These are phyloP conservation scores for Mycena sp. DNA, from an alignment of 1,284 basidiomycete species.

Conservation along the genomic window DNA sequence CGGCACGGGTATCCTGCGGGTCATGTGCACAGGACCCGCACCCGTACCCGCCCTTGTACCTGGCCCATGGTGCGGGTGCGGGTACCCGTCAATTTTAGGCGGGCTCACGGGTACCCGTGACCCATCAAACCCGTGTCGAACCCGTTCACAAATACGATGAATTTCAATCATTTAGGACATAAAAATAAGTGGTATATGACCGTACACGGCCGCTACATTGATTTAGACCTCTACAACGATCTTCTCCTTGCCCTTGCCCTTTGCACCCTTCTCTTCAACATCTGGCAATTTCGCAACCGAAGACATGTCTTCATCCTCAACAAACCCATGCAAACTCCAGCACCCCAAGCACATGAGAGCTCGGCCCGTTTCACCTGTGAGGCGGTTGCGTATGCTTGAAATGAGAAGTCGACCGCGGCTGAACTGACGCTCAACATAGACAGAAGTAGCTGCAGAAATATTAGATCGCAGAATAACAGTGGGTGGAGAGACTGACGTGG, in stretches of 20 bases:
- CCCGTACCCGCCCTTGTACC: not conserved
- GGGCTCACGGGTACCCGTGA: not conserved
- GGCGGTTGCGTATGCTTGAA: slow-evolving; percentile 22
- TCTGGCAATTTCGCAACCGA: slow-evolving; percentile 2
- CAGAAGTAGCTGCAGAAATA: slow-evolving; percentile 14
- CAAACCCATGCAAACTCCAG: slow-evolving; percentile 18
- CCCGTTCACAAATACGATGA: not conserved
- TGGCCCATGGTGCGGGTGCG: no score
- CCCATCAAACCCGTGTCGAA: not conserved
- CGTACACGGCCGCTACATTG: no score
- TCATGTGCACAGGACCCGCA: not conserved
- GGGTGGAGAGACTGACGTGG: no score
- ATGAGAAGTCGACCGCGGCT: slow-evolving; percentile 23
- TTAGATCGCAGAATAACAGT: no score
- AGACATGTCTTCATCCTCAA: slow-evolving; percentile 22
- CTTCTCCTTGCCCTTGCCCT: no score
- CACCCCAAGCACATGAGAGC: slow-evolving; percentile 23
- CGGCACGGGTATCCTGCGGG: no score
- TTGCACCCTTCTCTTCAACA: no score
- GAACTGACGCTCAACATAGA: slow-evolving; percentile 27
- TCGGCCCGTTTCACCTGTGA: no score
- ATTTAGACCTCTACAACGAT: not conserved
- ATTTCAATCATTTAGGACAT: not conserved
- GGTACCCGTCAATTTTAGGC: no score
- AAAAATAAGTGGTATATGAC: not conserved